These are phyloP conservation scores for Colletotrichum cuscutae DNA, from an alignment of 2,329 filamentous ascomycete species.

Conservation along the genomic window DNA sequence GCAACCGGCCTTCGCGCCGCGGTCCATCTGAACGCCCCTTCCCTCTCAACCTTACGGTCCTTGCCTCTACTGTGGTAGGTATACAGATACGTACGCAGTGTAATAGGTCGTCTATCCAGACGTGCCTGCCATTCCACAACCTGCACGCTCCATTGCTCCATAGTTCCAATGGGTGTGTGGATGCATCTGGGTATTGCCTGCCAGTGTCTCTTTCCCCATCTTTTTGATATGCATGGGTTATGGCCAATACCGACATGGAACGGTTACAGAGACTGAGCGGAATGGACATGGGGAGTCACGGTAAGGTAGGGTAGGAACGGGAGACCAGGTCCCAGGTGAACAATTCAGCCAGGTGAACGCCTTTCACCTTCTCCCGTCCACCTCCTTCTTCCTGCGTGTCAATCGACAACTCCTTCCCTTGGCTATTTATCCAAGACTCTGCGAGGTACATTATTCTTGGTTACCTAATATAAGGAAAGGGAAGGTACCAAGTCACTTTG, in stretches of 20 bases:
- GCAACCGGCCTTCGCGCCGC: conserved; percentile 22
- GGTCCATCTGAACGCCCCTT: conserved; percentile 27
- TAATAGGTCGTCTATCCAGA: neutral
- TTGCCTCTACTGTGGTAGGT: neutral
- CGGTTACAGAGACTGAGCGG: neutral
- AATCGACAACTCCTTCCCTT: neutral
- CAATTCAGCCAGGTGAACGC: neutral
- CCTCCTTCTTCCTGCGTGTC: neutral
- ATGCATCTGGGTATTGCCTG: neutral
- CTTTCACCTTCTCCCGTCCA: neutral
- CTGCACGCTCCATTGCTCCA: neutral
- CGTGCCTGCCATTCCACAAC: neutral
- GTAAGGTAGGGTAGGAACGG: neutral
- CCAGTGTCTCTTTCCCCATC: neutral
- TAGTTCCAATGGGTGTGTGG: neutral
- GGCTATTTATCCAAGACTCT: neutral
- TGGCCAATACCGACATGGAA: neutral
- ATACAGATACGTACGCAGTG: neutral
- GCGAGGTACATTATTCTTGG: too few species aligned
- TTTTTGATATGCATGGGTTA: neutral
- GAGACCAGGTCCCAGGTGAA: neutral
- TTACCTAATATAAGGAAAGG: too few species aligned
- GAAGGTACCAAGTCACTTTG: too few species aligned
- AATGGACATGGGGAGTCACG: neutral
- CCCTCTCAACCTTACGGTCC: neutral